A percentile compares a stretch with the other conserved stretches of the same genome.
Evolutionary conservation across 257 asterid species (phyloP).

Genomic region (Capsicum baccatum): DNA sequence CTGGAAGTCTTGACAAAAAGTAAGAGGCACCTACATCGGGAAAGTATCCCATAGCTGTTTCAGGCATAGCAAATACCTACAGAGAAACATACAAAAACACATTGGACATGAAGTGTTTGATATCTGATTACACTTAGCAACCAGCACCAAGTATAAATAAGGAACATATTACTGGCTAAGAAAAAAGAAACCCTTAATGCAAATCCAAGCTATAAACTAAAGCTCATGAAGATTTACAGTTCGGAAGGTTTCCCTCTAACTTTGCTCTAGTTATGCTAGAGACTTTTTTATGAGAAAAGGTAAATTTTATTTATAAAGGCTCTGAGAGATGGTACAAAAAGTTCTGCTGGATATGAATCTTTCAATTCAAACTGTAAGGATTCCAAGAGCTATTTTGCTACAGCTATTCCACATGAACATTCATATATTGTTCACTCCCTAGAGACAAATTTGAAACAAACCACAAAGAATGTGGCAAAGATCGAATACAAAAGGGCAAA

Average conservation of each 20-base stretch:
- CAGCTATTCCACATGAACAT: background rate
- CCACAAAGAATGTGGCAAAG: background rate
- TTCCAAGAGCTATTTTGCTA: background rate
- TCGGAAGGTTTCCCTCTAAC: background rate
- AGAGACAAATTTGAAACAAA: background rate
- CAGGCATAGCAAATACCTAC: constrained; percentile 99
- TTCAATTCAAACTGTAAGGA: background rate
- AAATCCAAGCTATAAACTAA: background rate
- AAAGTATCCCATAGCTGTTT: constrained; percentile 87
- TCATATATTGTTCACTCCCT: background rate
- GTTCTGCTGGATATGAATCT: background rate
- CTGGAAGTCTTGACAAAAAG: constrained; percentile 84
- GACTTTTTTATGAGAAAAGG: background rate
- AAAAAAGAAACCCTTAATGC: background rate
- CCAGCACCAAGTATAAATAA: background rate
- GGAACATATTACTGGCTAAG: background rate
- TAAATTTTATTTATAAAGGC: background rate
- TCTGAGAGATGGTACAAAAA: background rate
- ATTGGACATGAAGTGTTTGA: background rate
- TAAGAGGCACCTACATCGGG: constrained; percentile 94
- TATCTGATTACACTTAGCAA: background rate
- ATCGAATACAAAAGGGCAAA: background rate
- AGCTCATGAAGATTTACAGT: constrained; percentile 7
- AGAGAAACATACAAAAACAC: constrained; percentile 26
- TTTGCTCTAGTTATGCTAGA: background rate